Evolutionary conservation across 441 rosid genomes (phyloP), one percentile per base, ranked within the genome.

Genomic region (Euphorbia schlechtendalii): DNA sequence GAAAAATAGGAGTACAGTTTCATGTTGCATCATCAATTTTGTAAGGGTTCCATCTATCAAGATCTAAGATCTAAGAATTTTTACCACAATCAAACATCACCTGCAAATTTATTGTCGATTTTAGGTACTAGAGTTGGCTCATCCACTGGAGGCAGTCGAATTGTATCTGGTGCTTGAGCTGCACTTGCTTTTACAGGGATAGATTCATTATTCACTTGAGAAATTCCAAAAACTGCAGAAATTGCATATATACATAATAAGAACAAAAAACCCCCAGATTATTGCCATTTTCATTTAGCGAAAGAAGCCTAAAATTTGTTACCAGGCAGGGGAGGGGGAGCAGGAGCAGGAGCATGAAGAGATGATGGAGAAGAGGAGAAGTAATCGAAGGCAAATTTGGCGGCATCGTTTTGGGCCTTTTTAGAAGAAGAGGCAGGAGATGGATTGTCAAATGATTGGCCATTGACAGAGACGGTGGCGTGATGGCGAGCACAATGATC

Each of bases 331-430:
- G 53, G 58, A 25, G 34, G 34, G 6, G 34, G 34, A 32, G 34
- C 34, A 32, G 34, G 34, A 32, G 34, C 34, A 32, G 34, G 34
- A 32, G 34, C 34, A 32, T 32, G 34, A 32, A 6, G 6, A 13
- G 14, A 1, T 52, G 72, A 43, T 24, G 20, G 6, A 54, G 21
- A 0, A n/a, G 56, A 8, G 46, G 76, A 21, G 69, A 79, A 67
- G 59, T 77, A 78, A 6, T 66, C 58, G n/a, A 69, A 52, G 13
- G 90, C 93, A 55, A 77, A 24, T 32, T 27, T 59, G 3, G 90
- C 93, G 18, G 84, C 86, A 13, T 80, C 75, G 48, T 80, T 83
- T 32, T 87, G 85, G 5, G 85, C 83, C 4, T 76, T 70, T 65
- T 83, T 87, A 45, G 83, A 66, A 38, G 90, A 76, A 12, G 11